These are phyloP conservation scores for Populus davidiana DNA, from an alignment of 345 rosid genomes.

Conservation along the genomic window DNA sequence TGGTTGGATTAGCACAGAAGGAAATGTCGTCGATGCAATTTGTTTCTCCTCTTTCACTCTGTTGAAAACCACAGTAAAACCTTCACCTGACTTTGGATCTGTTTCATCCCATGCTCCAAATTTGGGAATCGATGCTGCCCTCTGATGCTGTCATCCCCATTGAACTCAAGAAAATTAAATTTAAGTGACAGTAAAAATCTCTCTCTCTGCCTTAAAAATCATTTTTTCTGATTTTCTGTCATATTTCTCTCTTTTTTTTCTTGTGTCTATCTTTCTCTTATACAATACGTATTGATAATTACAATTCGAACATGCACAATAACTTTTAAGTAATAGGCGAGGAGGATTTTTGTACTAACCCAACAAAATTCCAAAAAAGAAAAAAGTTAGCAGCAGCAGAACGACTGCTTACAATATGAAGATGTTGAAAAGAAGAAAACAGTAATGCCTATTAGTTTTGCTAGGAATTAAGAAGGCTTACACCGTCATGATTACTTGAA, in stretches of 20 bases:
- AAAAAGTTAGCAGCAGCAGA: not conserved
- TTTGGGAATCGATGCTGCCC: slow-evolving; percentile 42
- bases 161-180: not conserved
- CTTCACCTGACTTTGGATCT: slow-evolving; percentile 48
- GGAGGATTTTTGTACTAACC: no score
- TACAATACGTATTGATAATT: no score
- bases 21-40: slow-evolving; percentile 19
- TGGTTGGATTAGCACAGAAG: slow-evolving; percentile 8
- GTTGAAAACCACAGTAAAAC: slow-evolving; percentile 44
- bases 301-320: no score
- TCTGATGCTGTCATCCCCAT: slow-evolving; percentile 31
- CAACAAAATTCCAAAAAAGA: no score
- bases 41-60: slow-evolving; percentile 52
- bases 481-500: slow-evolving; percentile 9
- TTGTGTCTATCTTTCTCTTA: no score
- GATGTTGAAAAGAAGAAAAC: not conserved
- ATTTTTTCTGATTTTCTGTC: not conserved
- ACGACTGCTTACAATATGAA: not conserved
- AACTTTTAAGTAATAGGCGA: no score
- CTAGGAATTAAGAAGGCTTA: not conserved
- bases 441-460: not conserved
- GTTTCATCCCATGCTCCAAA: slow-evolving; percentile 63
- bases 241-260: not conserved
- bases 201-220: no score
- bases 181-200: no score